These are phyloP conservation scores for Botrytis paeoniae DNA, from an alignment of 2,329 filamentous ascomycete genomes.

Conservation along the genomic window DNA sequence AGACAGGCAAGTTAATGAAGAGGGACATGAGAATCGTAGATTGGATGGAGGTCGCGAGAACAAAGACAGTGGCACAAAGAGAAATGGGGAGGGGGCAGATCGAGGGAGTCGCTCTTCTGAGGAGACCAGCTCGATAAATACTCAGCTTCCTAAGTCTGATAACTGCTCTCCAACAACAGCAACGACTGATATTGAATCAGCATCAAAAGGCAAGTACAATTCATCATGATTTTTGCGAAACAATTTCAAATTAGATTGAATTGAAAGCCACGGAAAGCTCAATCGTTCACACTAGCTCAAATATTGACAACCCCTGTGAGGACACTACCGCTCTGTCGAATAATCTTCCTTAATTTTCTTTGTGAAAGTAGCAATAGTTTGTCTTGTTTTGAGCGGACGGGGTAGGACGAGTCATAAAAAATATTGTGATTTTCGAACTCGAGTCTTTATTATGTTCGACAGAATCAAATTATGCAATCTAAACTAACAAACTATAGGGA, in stretches of 20 bases:
- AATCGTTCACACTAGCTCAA: not conserved
- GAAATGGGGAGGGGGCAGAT: not conserved
- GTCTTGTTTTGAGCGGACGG: not conserved
- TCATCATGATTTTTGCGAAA: not conserved
- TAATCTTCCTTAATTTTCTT: not conserved
- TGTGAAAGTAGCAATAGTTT: not conserved
- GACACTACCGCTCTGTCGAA: not conserved
- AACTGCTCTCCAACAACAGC: not conserved
- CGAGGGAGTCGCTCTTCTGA: not conserved
- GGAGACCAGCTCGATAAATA: not conserved
- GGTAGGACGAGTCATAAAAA: not conserved
- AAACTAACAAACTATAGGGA: not conserved
- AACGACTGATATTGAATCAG: not conserved
- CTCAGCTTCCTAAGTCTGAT: not conserved
- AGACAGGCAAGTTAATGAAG: not conserved
- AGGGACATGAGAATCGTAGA: not conserved
- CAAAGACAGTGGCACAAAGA: not conserved
- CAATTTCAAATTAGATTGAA: not conserved
- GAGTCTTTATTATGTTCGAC: too few species aligned
- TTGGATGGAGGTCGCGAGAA: not conserved
- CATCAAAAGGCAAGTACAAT: not conserved
- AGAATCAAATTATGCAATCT: not conserved
- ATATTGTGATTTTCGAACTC: too few species aligned
- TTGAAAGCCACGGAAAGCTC: not conserved
- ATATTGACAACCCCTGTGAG: not conserved